Base-by-base conservation (phyloP, 345 rosid genomes). In the Triadica sebifera region DNA sequence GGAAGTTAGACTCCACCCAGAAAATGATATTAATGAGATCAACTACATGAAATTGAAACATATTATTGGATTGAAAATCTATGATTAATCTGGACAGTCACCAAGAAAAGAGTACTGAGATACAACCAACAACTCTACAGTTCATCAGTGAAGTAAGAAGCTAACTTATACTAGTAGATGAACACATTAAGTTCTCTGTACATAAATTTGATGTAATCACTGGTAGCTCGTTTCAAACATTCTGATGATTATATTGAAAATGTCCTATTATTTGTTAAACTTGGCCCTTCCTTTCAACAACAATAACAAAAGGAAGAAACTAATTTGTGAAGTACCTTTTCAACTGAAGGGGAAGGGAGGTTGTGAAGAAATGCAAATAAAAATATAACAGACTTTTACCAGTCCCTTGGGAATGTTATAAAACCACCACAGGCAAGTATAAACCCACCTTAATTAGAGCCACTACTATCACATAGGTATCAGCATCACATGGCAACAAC, bases 281-380 rank as follows among this genome's bases (percentile, higher is more conserved):
- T 29, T 68, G 19, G 34, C 34, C 41, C 47, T 13, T 38, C 8
- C 7, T 37, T 41, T 70, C 7, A 57, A 43, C 34, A 24, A 58
- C 25, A 43, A 38, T 16, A 71, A 59, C 13, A n/a, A 38, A 53
- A 12, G n/a, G 17, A 38, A 53, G 29, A 38, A 24, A 22, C 4
- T 12, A 39, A 68, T 68, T 39, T 50, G 25, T 51, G 47, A 19
- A 68, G 72, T 46, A 68, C 38, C 39, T 10, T n/a, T 67, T 22
- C 37, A 52, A 51, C 39, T 20, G 49, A 29, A 29, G 34, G n/a
- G 20, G 45, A n/a, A n/a, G 17, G 16, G 29, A 49, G 17, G 4
- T 43, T 49, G 9, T 1, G 5, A 17, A 50, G 39, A 57, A 25
- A 29, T 7, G 9, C 0, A 49, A 49, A 72, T 19, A 1, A 34